Evolutionary conservation across 2,329 filamentous ascomycete genomes (phyloP).

Genomic region (Aureobasidium uvarum): DNA sequence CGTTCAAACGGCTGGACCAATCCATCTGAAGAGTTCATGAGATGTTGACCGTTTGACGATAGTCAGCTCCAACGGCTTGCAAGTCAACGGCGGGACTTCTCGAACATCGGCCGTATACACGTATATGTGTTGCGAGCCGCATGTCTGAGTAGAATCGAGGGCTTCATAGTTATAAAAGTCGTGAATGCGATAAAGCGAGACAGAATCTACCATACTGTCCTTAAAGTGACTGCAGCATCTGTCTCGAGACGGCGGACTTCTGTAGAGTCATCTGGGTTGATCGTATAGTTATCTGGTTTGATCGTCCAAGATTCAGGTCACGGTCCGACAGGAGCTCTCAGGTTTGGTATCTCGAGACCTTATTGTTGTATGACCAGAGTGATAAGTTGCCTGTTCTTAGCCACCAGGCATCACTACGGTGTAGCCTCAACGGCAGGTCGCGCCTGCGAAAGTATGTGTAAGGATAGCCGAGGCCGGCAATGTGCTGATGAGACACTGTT

Average conservation of each 20-base stretch:
- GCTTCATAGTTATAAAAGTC: background rate
- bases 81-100: slow-evolving; percentile 8
- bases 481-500: background rate
- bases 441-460: background rate
- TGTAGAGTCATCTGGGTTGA: background rate
- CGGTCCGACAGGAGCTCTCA: background rate
- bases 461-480: too few species aligned
- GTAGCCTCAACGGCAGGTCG: background rate
- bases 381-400: background rate
- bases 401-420: background rate
- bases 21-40: slow-evolving; percentile 17
- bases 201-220: background rate
- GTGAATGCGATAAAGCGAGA: background rate
- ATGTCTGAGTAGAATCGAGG: background rate
- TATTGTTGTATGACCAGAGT: background rate
- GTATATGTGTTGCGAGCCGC: background rate
- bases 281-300: background rate
- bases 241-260: background rate
- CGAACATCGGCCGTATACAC: background rate
- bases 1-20: slow-evolving; percentile 17
- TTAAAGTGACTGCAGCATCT: background rate
- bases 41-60: slow-evolving; percentile 15
- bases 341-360: background rate
- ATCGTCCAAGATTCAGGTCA: background rate
- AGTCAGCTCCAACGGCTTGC: slow-evolving; percentile 4